Conservation (phyloP, 768 basidiomycete genomes). For the Lactarius pseudohatsudake region DNA sequence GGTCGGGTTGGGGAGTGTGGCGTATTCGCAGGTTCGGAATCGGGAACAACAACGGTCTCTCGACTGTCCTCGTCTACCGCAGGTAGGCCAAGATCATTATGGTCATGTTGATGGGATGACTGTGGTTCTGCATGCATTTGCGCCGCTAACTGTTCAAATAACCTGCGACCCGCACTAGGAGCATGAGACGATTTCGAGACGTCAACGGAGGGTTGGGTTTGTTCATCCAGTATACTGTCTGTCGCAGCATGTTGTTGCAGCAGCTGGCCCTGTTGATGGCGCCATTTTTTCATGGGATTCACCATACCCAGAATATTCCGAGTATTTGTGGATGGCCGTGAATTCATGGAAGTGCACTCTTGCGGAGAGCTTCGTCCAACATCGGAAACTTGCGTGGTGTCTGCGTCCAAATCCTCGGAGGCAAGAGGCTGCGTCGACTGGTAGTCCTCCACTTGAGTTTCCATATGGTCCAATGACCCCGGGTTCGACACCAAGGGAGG, state of each 20-base stretch:
- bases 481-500: conserved; percentile 24
- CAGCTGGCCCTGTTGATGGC: conserved; percentile 22
- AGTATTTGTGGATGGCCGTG: conserved; percentile 31
- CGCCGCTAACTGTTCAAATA: conserved; percentile 17
- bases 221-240: conserved; percentile 17
- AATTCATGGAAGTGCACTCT: conserved; percentile 4
- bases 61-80: conserved; percentile 23
- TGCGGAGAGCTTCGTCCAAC: background rate
- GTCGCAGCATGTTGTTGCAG: conserved; percentile 13
- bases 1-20: conserved; percentile 7
- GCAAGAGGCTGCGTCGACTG: conserved; percentile 26
- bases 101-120: background rate
- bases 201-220: conserved; percentile 33
- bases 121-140: background rate
- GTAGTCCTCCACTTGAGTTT: conserved; percentile 18
- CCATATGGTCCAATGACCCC: conserved; percentile 2
- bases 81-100: background rate
- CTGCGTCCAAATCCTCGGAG: conserved; percentile 14
- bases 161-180: conserved; percentile 11
- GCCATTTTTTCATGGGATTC: conserved; percentile 36
- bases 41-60: conserved; percentile 54
- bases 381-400: conserved; percentile 14
- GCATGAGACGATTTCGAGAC: conserved; percentile 19
- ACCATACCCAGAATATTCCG: conserved; percentile 38
- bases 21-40: conserved; percentile 51